Conservation (phyloP, 345 rosid species). For the Zanthoxylum bungeanum region DNA sequence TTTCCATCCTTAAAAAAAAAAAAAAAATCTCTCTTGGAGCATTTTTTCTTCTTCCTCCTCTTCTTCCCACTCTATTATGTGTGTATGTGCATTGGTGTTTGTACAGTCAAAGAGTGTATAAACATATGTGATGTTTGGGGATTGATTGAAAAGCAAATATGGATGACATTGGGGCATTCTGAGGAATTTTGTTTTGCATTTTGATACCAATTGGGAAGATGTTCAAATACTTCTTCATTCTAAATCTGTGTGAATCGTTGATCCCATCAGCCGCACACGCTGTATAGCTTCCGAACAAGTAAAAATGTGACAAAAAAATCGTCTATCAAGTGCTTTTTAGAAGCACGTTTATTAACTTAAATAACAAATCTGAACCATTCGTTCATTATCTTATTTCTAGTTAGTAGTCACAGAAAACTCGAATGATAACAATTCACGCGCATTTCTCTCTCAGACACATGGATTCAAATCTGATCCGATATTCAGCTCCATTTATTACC, state of each 20-base stretch:
- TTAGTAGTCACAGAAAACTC: not conserved
- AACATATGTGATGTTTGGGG: not conserved
- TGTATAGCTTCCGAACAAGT: no score
- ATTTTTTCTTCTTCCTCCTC: no score
- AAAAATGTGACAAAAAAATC: no score
- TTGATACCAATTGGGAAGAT: no score
- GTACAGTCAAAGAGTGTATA: not conserved
- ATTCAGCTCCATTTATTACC: conserved; percentile 32
- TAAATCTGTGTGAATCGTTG: no score
- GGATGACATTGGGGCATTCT: not conserved
- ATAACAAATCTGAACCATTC: not conserved
- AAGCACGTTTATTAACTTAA: not conserved
- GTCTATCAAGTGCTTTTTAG: not conserved
- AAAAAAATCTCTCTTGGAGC: no score
- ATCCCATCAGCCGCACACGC: no score
- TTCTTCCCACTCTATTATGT: not conserved
- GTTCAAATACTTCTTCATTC: no score
- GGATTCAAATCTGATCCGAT: conserved; percentile 38
- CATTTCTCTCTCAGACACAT: not conserved
- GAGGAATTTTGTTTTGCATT: not conserved
- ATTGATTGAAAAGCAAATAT: not conserved
- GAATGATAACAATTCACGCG: not conserved
- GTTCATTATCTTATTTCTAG: not conserved
- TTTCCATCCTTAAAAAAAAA: no score
- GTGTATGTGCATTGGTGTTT: not conserved